Evolutionary conservation across 2,329 filamentous ascomycete genomes (phyloP), one percentile per base, ranked within the genome.

Genomic region (Alternaria gaisen): DNA sequence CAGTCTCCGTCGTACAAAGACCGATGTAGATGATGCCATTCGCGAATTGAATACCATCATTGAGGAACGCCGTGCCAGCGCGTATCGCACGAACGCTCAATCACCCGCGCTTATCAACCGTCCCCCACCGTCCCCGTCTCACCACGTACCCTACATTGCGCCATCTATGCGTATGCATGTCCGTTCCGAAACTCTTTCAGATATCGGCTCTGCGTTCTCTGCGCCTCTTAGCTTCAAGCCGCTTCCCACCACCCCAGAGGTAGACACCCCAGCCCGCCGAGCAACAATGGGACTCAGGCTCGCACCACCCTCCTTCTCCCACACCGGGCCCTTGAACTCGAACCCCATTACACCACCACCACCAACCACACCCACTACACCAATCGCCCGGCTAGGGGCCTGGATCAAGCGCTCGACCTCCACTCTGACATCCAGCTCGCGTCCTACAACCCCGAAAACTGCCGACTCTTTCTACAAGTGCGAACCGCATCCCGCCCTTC

Each of bases 41-140:
- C 75, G 80, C 4, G 82, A 83, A 67, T 77, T 83, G 56, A 83
- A 84, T 70, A 83, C 80, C 22, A 83, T 83, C 53, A 78, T 83
- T 50, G 81, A 83, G 66, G 81, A 83, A 65, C 77, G 78, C 16
- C 72, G 80, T n/a, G 78, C 77, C 28, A 79, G 79, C 48, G 73
- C 75, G 9, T 76, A 75, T 59, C 70, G 74, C 30, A 72, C 72
- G 0, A 66, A 70, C 24, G 70, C 69, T 22, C 68, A 72, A n/a
- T 69, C 71, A 1, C 69, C 76, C 2, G 61, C 69, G 8, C 61
- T 74, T 41, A 65, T 67, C 70, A 68, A 67, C 53, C 65, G 71
- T 10, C 69, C 74, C 62, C 70, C 71, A 38, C 75, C 67, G 10
- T 78, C 77, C 0, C 76, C 76, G 20, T 73, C 73, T 11, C 73